Percentiles rank a stretch among this genome's conserved stretches.
phyloP scores from a whole-genome alignment of 2,329 filamentous ascomycete species.

The Microdochium bolleyi region DNA sequence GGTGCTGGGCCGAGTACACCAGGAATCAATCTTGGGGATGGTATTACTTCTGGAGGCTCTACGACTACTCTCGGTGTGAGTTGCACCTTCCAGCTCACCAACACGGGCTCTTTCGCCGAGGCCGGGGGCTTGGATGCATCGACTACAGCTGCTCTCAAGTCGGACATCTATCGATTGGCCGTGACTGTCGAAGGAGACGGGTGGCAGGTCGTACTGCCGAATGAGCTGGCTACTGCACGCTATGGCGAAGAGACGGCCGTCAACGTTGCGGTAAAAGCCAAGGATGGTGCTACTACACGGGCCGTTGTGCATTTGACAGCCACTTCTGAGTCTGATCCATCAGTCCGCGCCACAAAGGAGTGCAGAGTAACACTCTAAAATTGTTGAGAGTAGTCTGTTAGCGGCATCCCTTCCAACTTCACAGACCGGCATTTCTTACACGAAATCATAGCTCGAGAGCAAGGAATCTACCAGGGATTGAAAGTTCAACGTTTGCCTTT shows the following conservation, averaged over 20 bases:
- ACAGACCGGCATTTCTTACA: neutral
- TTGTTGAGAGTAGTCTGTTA: neutral
- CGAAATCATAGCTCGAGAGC: neutral
- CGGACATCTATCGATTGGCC: slow-evolving; percentile 38
- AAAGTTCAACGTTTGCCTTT: neutral
- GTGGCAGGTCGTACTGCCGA: slow-evolving; percentile 35
- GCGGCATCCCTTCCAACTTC: neutral
- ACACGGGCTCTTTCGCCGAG: slow-evolving; percentile 28
- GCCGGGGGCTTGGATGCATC: slow-evolving; percentile 19
- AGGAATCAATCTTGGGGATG: slow-evolving; percentile 28
- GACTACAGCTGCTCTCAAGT: slow-evolving; percentile 27
- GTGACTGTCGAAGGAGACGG: slow-evolving; percentile 33
- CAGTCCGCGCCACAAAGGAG: slow-evolving; percentile 16
- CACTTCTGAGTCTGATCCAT: slow-evolving; percentile 34
- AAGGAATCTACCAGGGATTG: neutral
- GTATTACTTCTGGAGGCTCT: slow-evolving; percentile 16
- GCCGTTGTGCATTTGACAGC: slow-evolving; percentile 33
- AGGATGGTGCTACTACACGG: slow-evolving; percentile 16
- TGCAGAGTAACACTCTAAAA: slow-evolving; percentile 16
- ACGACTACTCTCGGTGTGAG: slow-evolving; percentile 23
- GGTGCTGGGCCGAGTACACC: slow-evolving; percentile 22
- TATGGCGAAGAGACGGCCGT: slow-evolving; percentile 29
- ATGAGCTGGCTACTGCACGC: slow-evolving; percentile 28
- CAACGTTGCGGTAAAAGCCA: slow-evolving; percentile 31
- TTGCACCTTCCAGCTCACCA: slow-evolving; percentile 38